phyloP scores from a whole-genome alignment of 164 flowering plant species.

The Brasenia schreberi region DNA sequence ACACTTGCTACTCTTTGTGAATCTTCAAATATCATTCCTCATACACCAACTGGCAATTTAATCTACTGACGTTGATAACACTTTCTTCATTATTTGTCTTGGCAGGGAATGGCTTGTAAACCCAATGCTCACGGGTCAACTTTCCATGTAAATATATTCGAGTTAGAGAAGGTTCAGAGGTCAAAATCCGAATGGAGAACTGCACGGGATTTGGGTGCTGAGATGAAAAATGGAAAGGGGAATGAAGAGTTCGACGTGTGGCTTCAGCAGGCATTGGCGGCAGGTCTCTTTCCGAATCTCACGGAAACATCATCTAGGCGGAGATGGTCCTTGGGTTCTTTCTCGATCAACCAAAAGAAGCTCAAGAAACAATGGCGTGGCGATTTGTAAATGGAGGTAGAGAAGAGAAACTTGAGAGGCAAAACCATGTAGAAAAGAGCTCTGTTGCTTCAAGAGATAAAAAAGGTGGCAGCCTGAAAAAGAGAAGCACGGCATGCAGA shows the following conservation, averaged over 20 bases:
- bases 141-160: conserved; percentile 98
- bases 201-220: conserved; percentile 90
- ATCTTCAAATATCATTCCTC: no score
- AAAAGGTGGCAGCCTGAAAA: no score
- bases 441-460: no score
- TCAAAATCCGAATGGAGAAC: conserved; percentile 41
- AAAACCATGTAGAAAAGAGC: no score
- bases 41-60: no score
- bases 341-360: conserved; percentile 57
- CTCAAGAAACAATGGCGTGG: conserved; percentile 73
- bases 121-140: conserved; percentile 95
- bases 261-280: conserved; percentile 94
- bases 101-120: conserved; percentile 89
- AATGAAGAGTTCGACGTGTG: conserved; percentile 85
- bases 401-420: not conserved
- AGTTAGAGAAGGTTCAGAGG: conserved; percentile 63
- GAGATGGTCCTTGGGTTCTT: conserved; percentile 92
- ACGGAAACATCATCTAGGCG: conserved; percentile 58
- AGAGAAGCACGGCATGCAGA: no score
- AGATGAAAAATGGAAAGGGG: conserved; percentile 67
- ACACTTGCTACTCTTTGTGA: no score
- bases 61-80: no score
- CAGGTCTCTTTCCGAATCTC: conserved; percentile 66
- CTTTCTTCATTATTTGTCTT: not conserved
- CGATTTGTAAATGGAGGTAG: not conserved